phyloP scores from a whole-genome alignment of 169 alveolate genomes.

The Haemoproteus tartakovskyi region DNA sequence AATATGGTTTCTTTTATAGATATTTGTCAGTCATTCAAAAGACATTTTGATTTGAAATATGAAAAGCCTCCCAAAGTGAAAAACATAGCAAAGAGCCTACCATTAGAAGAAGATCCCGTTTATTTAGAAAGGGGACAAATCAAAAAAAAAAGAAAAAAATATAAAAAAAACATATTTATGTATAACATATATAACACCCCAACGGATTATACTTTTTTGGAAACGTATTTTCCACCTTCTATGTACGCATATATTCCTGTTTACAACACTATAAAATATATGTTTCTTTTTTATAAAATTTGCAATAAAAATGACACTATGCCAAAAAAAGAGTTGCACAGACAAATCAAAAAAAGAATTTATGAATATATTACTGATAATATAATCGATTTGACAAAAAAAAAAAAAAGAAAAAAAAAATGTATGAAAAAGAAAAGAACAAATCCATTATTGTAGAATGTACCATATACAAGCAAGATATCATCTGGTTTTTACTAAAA shows the following conservation, averaged over 20 bases:
- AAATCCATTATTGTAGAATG: conserved; percentile 17
- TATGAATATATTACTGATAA: conserved; percentile 33
- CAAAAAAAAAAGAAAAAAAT: conserved; percentile 8
- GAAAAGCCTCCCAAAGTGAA: too few species aligned
- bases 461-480: conserved; percentile 38
- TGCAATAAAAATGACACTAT: conserved; percentile 30
- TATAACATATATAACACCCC: conserved; percentile 50
- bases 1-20: conserved; percentile 33
- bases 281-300: conserved; percentile 15
- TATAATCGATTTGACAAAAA: conserved; percentile 25
- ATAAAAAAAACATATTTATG: conserved; percentile 21
- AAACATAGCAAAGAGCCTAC: background rate
- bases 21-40: conserved; percentile 58
- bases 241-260: conserved; percentile 57
- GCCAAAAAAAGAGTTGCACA: conserved; percentile 8
- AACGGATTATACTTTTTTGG: conserved; percentile 39
- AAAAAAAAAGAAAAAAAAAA: background rate
- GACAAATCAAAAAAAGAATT: conserved; percentile 50
- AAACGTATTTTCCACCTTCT: conserved; percentile 57
- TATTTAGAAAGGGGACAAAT: background rate
- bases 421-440: conserved; percentile 2
- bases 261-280: conserved; percentile 53
- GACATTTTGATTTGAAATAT: conserved; percentile 24
- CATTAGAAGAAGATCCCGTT: background rate
- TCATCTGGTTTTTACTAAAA: conserved; percentile 60